Evolutionary conservation across 805 yeast genomes (phyloP), one percentile per base, ranked within the genome.

Genomic region (Candida quercuum): DNA sequence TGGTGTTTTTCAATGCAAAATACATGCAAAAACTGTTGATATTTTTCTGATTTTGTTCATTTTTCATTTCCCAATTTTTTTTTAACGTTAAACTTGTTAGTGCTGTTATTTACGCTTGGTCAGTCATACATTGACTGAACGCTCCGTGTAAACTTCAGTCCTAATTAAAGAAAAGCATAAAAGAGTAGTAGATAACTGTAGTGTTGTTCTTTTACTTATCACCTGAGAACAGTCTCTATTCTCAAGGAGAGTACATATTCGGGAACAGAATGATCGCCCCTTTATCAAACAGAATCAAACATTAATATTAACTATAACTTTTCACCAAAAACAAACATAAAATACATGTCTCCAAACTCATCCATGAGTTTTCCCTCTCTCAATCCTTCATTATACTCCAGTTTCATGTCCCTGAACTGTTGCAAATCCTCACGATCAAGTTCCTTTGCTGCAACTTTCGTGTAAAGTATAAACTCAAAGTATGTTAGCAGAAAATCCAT

Each of bases 331-430:
- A 38, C 37, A 28, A 51, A 39, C 57, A 54, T 52, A 18, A 38
- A 46, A 38, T 52, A 54, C 3, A 38, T 13, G 33, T 52, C 56
- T 1, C 59, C 59, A 33, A 47, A 43, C 7, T 41, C 49, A 16
- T 45, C 48, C 6, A 47, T 11, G 3, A 49, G 25, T 11, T 39
- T 34, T 3, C 56, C 56, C 16, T 37, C 37, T 19, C 47, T 37
- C 6, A 40, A 10, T 19, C 48, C 52, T 10, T 38, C 33, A 38
- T 52, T 50, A 26, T 47, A 52, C 18, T 46, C 43, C 2, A 47
- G 10, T 28, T 46, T 46, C 36, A 51, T 23, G 17, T 43, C 35
- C 25, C 34, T 41, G 30, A 51, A 51, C n/a, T 32, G 37, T 12
- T 20, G 19, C 13, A 49, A 19, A 16, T 48, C 53, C 4, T 47